Percentiles rank a stretch among this genome's conserved stretches.
Conservation (phyloP, 805 yeast genomes). For the Peterozyma xylosa region DNA sequence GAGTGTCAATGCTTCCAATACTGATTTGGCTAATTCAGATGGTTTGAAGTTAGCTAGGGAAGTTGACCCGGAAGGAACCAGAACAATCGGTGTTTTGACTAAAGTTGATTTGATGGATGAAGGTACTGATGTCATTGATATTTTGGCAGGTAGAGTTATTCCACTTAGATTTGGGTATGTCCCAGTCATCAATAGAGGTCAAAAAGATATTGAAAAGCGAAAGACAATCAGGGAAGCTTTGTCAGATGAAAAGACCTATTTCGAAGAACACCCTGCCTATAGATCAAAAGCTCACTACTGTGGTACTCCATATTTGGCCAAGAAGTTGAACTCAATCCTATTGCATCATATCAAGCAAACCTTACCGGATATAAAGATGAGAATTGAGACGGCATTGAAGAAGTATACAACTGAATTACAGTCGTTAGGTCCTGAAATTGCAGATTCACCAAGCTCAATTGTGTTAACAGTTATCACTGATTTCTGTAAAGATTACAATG, state of each 20-base stretch:
- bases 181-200: constrained; percentile 96
- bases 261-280: constrained; percentile 86
- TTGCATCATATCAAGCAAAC: constrained; percentile 85
- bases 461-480: constrained; percentile 89
- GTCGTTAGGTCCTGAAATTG: constrained; percentile 80
- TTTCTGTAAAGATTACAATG: constrained; percentile 84
- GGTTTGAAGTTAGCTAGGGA: constrained; percentile 95
- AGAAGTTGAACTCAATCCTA: constrained; percentile 80
- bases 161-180: constrained; percentile 94
- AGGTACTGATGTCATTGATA: constrained; percentile 95
- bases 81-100: constrained; percentile 96
- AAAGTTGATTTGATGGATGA: constrained; percentile 96
- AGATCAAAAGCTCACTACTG: constrained; percentile 91
- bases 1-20: constrained; percentile 94
- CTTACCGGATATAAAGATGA: constrained; percentile 86
- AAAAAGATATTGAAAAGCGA: constrained; percentile 84
- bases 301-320: constrained; percentile 97
- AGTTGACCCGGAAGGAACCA: constrained; percentile 92
- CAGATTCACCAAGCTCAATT: constrained; percentile 83
- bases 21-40: constrained; percentile 95
- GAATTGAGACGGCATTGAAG: constrained; percentile 77
- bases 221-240: constrained; percentile 87
- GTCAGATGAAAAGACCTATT: constrained; percentile 69
- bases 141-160: constrained; percentile 90
- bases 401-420: constrained; percentile 77